Base-by-base conservation (phyloP, 2,329 filamentous ascomycete genomes). In the Periconia digitata region DNA sequence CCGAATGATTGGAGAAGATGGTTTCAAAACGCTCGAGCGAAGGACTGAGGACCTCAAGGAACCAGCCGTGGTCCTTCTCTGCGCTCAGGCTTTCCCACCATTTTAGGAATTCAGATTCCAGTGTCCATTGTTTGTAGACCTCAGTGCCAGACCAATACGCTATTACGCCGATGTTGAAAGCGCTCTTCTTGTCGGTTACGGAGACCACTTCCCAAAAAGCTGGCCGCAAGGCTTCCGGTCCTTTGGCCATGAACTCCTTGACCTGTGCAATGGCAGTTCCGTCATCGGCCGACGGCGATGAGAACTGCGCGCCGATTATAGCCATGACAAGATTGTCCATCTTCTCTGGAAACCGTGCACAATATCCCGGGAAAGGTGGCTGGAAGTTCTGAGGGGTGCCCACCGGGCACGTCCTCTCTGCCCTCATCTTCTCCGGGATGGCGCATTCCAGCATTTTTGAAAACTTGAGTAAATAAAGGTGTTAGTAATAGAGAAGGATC, bases 11-110 rank as follows among this genome's bases (percentile, higher is more conserved):
- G 3, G 73, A 74, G 46, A 74, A 74, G 10, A 77, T 60, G 0
- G 72, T 76, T 53, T 78, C 74, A 56, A 76, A 70, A 12, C 73
- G 69, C 48, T 77, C 73, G 2, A 75, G 57, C 1, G 69, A 62
- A 2, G 75, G 75, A 21, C 66, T 59, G 47, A 78, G 69, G 23
- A 75, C 54, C 54, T 78, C 74, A 18, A 70, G 56, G 55, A 77
- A 77, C 71, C 70, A 77, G 12, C 75, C 74, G 44, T 60, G 46
- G 2, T 34, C 47, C 13, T 71, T 53, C 2, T 35, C n/a, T 54
- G 56, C 10, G 58, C 51, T 69, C 50, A 1, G 71, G 52, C 3
- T 42, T 3, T 66, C 43, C 74, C 74, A 76, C 72, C 73, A 76
- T 2, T 40, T 36, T 6, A 59, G 41, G 44, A 76, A 76, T 1